Evolutionary conservation across 768 basidiomycete genomes (phyloP).

Genomic region (Xerocomellus intermedius): DNA sequence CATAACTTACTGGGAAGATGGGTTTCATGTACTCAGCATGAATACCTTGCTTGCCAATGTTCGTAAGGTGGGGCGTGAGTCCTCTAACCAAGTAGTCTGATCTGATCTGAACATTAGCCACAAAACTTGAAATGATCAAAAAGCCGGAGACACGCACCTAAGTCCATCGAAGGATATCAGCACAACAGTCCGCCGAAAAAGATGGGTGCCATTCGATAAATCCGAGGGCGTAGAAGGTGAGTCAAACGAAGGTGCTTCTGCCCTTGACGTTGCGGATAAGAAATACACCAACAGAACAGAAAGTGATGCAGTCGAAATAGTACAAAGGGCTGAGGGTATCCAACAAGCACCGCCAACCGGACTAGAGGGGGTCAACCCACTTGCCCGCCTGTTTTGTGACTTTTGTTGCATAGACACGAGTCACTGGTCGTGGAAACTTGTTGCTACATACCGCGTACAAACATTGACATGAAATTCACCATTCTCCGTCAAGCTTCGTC

Average conservation of each 20-base stretch:
- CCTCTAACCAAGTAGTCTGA: conserved; percentile 81
- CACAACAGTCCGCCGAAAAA: conserved; percentile 74
- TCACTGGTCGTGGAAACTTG: neutral
- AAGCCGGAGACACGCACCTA: conserved; percentile 2
- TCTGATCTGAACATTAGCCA: conserved; percentile 29
- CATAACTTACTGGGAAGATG: conserved; percentile 69
- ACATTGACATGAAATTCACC: neutral
- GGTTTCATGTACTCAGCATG: conserved; percentile 81
- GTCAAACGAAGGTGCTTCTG: neutral
- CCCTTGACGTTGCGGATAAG: neutral
- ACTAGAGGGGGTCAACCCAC: neutral
- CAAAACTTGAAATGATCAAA: neutral
- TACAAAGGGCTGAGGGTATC: conserved; percentile 1
- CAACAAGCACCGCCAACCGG: neutral
- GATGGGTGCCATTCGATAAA: conserved; percentile 75
- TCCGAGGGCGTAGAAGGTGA: neutral
- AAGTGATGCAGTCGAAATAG: conserved; percentile 1
- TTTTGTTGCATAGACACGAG: neutral
- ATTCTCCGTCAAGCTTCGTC: neutral
- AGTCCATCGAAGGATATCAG: conserved; percentile 85
- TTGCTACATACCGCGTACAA: neutral
- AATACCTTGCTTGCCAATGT: conserved; percentile 72
- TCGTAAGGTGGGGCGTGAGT: conserved; percentile 72
- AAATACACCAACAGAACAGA: conserved; percentile 7
- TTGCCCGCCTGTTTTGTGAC: neutral